Percentiles rank a stretch among this genome's conserved stretches.
phyloP scores from a whole-genome alignment of 106 monocot genomes.

The Hemerocallis citrina region DNA sequence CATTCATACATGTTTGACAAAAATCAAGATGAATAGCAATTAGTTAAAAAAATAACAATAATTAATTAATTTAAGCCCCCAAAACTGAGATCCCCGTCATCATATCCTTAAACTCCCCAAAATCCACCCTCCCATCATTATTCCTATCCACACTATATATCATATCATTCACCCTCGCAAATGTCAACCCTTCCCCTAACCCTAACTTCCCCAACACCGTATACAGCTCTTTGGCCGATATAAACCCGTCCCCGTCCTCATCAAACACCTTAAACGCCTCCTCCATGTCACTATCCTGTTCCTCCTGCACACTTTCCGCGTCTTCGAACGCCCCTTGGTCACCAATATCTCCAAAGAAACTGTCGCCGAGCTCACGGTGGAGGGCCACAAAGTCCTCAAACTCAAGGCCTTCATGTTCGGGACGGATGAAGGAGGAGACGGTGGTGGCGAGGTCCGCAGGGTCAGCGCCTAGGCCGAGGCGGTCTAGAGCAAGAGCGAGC shows the following conservation, averaged over 20 bases:
- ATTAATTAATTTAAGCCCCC: background rate
- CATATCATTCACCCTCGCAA: conserved; percentile 42
- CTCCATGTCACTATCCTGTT: conserved; percentile 44
- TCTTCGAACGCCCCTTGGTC: background rate
- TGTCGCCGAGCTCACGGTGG: conserved; percentile 24
- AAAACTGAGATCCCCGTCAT: conserved; percentile 14
- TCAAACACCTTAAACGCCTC: conserved; percentile 78
- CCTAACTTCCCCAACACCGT: conserved; percentile 62
- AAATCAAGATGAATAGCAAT: too few species aligned
- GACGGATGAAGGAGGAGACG: conserved; percentile 13
- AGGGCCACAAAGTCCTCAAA: conserved; percentile 15
- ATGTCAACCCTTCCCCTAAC: conserved; percentile 28
- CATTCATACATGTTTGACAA: too few species aligned
- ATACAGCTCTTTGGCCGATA: conserved; percentile 65
- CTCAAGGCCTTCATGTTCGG: conserved; percentile 13
- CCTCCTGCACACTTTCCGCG: conserved; percentile 10
- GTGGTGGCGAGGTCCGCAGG: conserved; percentile 1
- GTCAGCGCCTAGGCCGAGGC: conserved; percentile 19
- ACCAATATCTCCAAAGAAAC: conserved; percentile 9
- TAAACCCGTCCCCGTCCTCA: conserved; percentile 63
- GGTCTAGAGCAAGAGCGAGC: conserved; percentile 29
- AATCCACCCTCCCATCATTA: conserved; percentile 48
- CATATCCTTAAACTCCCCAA: conserved; percentile 58
- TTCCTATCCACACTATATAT: conserved; percentile 52
- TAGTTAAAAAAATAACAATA: too few species aligned